These are phyloP conservation scores for Botryotinia narcissicola DNA, from an alignment of 2,329 filamentous ascomycete genomes.

Conservation along the genomic window DNA sequence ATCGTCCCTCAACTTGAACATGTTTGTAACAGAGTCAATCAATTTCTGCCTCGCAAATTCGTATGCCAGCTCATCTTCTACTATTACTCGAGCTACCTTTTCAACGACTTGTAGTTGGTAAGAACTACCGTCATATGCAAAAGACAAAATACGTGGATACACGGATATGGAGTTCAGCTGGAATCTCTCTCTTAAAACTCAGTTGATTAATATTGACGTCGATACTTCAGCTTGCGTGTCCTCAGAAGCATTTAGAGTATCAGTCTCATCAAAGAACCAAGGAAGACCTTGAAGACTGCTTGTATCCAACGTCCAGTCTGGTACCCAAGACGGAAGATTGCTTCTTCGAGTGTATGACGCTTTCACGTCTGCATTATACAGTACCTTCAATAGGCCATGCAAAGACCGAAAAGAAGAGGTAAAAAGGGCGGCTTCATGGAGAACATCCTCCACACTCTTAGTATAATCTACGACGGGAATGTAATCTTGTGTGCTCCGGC, in stretches of 20 bases:
- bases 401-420: background rate
- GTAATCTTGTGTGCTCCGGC: fast-evolving
- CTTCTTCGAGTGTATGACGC: background rate
- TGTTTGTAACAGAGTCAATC: background rate
- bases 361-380: background rate
- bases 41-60: background rate
- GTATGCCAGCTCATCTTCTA: background rate
- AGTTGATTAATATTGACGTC: background rate
- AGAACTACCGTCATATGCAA: fast-evolving
- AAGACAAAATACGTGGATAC: background rate
- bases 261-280: background rate
- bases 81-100: background rate
- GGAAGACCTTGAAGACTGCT: background rate
- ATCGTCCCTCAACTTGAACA: background rate
- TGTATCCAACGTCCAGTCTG: background rate
- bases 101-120: background rate
- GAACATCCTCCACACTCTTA: background rate
- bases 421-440: background rate
- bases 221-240: background rate
- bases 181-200: fast-evolving
- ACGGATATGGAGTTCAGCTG: background rate
- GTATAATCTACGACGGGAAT: background rate
- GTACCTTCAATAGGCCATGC: background rate
- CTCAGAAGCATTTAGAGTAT: background rate
- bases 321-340: background rate